phyloP scores from a whole-genome alignment of 2,329 filamentous ascomycete genomes.

The Metarhizium humberi region DNA sequence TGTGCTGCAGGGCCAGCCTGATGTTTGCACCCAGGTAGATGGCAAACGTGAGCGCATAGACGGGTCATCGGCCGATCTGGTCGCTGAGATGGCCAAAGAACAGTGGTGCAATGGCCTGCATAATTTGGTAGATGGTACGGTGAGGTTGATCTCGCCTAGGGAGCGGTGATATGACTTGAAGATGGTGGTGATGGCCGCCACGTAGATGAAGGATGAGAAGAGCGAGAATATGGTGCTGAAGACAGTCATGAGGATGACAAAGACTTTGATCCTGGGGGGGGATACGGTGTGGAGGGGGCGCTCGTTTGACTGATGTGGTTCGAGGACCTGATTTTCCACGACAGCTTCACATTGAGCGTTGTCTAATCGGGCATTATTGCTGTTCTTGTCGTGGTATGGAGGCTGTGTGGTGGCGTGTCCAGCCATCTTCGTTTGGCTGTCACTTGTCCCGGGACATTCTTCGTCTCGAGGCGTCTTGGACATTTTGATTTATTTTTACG shows the following conservation, averaged over 20 bases:
- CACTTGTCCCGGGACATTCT: background rate
- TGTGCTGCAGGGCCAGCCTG: constrained; percentile 32
- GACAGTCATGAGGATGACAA: constrained; percentile 18
- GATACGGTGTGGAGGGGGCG: constrained; percentile 15
- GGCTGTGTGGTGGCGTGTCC: background rate
- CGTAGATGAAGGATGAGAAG: constrained; percentile 30
- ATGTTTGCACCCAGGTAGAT: constrained; percentile 37
- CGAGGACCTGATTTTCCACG: background rate
- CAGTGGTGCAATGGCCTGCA: constrained; percentile 42
- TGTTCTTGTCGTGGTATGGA: background rate
- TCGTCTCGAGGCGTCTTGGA: background rate
- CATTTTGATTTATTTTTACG: background rate
- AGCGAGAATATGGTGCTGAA: constrained; percentile 21
- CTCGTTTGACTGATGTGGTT: background rate
- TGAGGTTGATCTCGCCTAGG: constrained; percentile 26
- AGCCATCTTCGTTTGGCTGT: background rate
- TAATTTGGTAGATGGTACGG: constrained; percentile 36
- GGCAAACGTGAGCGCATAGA: constrained; percentile 35
- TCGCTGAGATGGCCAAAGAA: constrained; percentile 35
- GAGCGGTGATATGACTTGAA: constrained; percentile 27
- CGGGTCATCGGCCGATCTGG: constrained; percentile 26
- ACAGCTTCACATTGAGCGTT: background rate
- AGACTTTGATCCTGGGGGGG: constrained; percentile 13
- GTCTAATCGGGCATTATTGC: background rate
- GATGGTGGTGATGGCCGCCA: constrained; percentile 33